phyloP scores from a whole-genome alignment of 2,329 filamentous ascomycete genomes.

The Claviceps purpurea region DNA sequence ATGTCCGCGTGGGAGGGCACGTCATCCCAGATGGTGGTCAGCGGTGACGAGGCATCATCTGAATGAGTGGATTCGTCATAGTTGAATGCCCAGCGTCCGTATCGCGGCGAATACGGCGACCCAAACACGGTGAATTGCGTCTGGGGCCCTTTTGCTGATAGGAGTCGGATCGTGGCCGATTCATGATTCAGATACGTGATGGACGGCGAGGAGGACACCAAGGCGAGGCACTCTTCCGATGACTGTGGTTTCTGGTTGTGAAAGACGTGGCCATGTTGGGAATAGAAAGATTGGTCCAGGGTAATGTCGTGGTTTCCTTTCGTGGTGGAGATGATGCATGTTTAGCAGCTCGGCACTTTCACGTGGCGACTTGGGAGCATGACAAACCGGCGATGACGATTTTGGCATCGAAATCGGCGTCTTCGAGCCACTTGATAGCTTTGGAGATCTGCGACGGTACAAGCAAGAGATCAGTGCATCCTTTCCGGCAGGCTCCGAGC shows the following conservation, averaged over 20 bases:
- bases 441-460: slow-evolving; percentile 35
- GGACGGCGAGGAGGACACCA: slow-evolving; percentile 39
- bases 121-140: slow-evolving; percentile 56
- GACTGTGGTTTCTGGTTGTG: slow-evolving; percentile 44
- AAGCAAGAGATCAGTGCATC: not conserved
- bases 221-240: slow-evolving; percentile 34
- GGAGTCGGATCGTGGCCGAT: slow-evolving; percentile 39
- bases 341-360: not conserved
- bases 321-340: not conserved
- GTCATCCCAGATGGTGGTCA: slow-evolving; percentile 39
- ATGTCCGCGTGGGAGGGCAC: slow-evolving; percentile 52
- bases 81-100: slow-evolving; percentile 52
- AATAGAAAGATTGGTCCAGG: slow-evolving; percentile 50
- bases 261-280: slow-evolving; percentile 36
- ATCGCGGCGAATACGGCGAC: slow-evolving; percentile 50
- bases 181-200: slow-evolving; percentile 54
- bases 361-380: not conserved
- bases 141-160: slow-evolving; percentile 36
- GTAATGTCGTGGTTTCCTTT: slow-evolving; percentile 65
- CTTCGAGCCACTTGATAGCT: slow-evolving; percentile 53
- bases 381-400: slow-evolving; percentile 52
- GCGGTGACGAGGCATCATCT: slow-evolving; percentile 6
- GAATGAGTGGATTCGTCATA: slow-evolving; percentile 29
- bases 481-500: not conserved
- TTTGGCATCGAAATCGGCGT: slow-evolving; percentile 54